phyloP scores from a whole-genome alignment of 805 yeast genomes.

The Wickerhamiella brachini region DNA sequence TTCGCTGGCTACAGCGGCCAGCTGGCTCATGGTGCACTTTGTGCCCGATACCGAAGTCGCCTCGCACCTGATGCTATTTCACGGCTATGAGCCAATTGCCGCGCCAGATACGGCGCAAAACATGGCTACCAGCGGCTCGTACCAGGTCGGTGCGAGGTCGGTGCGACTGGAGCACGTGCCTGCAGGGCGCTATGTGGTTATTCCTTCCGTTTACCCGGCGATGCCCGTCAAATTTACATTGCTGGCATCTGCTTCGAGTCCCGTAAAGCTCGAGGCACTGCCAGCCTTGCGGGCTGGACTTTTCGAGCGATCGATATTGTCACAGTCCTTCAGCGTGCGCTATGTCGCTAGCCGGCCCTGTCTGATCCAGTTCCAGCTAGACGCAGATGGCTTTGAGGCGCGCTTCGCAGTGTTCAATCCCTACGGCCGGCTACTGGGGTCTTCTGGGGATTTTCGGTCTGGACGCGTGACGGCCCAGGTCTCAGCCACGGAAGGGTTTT shows the following conservation, averaged over 20 bases:
- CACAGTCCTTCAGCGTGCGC: background rate
- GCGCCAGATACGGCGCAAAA: background rate
- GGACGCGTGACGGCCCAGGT: background rate
- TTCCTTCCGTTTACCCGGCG: constrained; percentile 1
- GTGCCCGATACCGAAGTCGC: background rate
- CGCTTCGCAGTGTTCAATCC: background rate
- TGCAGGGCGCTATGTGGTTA: constrained; percentile 1
- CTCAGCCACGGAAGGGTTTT: background rate
- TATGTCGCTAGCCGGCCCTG: background rate
- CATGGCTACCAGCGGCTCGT: background rate
- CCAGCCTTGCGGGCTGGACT: background rate
- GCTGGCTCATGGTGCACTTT: background rate
- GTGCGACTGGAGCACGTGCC: background rate
- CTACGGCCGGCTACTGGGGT: background rate
- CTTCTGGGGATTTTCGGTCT: background rate
- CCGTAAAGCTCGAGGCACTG: background rate
- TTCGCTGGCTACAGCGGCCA: background rate
- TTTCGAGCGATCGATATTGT: background rate
- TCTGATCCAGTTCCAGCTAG: background rate
- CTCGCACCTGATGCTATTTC: background rate
- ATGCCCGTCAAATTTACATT: background rate
- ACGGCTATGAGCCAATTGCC: background rate
- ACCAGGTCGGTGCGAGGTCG: background rate
- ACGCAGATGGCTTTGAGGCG: background rate
- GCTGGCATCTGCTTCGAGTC: background rate